These are phyloP conservation scores for Coffea humblotiana DNA, from an alignment of 305 asterid species.

Conservation along the genomic window DNA sequence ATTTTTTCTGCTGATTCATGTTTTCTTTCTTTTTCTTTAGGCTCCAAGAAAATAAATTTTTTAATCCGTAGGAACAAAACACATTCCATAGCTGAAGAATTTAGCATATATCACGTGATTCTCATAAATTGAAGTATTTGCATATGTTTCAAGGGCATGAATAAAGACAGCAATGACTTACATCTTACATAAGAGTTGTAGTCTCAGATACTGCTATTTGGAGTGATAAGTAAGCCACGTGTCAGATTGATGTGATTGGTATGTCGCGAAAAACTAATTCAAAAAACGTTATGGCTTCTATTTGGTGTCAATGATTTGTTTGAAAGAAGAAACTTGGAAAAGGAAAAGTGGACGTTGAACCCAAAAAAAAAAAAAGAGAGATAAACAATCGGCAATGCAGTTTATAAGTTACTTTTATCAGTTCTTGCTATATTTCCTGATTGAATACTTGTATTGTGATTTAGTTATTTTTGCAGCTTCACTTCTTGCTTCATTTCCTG, in stretches of 20 bases:
- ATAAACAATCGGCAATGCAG: background rate
- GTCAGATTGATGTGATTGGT: background rate
- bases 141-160: too few relatives aligned
- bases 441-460: too few relatives aligned
- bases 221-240: background rate
- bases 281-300: background rate
- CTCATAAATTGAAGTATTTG: background rate
- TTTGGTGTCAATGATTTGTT: background rate
- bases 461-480: background rate
- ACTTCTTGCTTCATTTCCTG: conserved; percentile 3
- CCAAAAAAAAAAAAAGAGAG: background rate
- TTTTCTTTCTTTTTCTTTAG: background rate
- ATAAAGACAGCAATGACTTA: too few relatives aligned
- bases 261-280: background rate
- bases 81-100: background rate
- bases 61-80: background rate
- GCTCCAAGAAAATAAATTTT: background rate
- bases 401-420: background rate
- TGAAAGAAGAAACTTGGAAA: background rate
- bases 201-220: background rate
- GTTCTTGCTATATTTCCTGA: too few relatives aligned
- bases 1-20: background rate
- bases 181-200: too few relatives aligned
- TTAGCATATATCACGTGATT: background rate
- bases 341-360: background rate